Evolutionary conservation across 2,329 filamentous ascomycete species (phyloP).

Genomic region (Aspergillus sp.): DNA sequence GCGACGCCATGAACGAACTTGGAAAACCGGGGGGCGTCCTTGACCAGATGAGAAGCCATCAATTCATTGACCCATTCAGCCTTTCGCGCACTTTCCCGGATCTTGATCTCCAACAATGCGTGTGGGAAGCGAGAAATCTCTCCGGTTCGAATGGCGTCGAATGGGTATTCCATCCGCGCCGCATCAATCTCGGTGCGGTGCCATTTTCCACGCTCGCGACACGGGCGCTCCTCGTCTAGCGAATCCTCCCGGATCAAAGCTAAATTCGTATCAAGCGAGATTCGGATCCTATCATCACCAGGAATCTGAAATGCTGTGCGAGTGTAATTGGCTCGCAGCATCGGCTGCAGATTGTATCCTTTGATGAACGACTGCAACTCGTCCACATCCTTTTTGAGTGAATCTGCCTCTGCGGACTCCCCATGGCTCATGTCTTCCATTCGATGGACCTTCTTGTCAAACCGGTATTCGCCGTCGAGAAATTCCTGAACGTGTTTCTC

Average conservation of each 20-base stretch:
- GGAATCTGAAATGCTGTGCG: conserved; percentile 96
- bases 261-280: conserved; percentile 87
- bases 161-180: conserved; percentile 74
- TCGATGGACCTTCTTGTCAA: conserved; percentile 85
- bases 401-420: conserved; percentile 56
- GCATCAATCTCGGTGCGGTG: conserved; percentile 86
- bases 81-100: conserved; percentile 55
- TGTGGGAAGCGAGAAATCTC: conserved; percentile 88
- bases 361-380: conserved; percentile 74
- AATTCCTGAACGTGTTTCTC: conserved; percentile 88
- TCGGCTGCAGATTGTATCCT: conserved; percentile 68
- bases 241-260: conserved; percentile 72
- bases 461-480: conserved; percentile 75
- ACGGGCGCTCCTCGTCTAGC: conserved; percentile 74
- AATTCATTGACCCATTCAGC: conserved; percentile 85
- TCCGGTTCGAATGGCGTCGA: conserved; percentile 76
- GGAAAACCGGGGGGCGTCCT: conserved; percentile 81
- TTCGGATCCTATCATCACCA: conserved; percentile 77
- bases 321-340: conserved; percentile 85
- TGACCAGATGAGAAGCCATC: conserved; percentile 86
- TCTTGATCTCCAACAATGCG: conserved; percentile 85
- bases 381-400: conserved; percentile 62
- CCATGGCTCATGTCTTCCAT: conserved; percentile 68
- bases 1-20: conserved; percentile 95
- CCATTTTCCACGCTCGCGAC: conserved; percentile 81